Percentiles rank a stretch among this genome's conserved stretches.
phyloP scores from a whole-genome alignment of 1,139 yeast species.

The Zygoascus sp. region DNA sequence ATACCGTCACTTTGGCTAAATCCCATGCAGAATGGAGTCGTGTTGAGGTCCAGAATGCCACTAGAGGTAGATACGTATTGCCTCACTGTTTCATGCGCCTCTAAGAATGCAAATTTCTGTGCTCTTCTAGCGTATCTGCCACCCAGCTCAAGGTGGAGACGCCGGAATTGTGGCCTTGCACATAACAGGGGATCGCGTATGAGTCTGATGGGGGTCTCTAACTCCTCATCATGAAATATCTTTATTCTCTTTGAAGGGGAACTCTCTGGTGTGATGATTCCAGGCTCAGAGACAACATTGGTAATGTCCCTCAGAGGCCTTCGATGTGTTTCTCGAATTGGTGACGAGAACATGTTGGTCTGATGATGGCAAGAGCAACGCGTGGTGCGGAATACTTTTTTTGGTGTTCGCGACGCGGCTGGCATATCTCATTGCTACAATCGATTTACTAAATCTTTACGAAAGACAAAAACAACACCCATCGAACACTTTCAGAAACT shows the following conservation, averaged over 20 bases:
- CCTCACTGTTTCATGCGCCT: background rate
- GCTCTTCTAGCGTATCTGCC: background rate
- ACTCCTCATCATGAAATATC: background rate
- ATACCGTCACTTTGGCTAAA: background rate
- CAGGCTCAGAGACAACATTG: background rate
- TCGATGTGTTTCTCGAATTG: background rate
- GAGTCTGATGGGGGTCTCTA: background rate
- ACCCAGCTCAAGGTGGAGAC: background rate
- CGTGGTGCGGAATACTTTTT: background rate
- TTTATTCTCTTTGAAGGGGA: background rate
- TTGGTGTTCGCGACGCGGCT: slow-evolving; percentile 10
- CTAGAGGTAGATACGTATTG: background rate
- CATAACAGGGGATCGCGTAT: background rate
- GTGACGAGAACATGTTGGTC: slow-evolving; percentile 2
- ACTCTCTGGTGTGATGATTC: slow-evolving; percentile 1
- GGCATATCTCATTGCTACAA: background rate
- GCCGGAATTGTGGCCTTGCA: background rate
- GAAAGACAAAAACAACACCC: too few species aligned
- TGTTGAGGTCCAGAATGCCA: background rate
- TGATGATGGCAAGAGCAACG: background rate
- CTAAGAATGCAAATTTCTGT: background rate
- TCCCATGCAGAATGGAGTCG: background rate
- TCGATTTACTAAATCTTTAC: background rate
- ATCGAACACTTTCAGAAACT: background rate
- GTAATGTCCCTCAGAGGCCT: slow-evolving; percentile 6